Percentiles rank a stretch among this genome's conserved stretches.
These are phyloP conservation scores for Beauveria sp. DNA, from an alignment of 2,329 filamentous ascomycete genomes.

Conservation along the genomic window DNA sequence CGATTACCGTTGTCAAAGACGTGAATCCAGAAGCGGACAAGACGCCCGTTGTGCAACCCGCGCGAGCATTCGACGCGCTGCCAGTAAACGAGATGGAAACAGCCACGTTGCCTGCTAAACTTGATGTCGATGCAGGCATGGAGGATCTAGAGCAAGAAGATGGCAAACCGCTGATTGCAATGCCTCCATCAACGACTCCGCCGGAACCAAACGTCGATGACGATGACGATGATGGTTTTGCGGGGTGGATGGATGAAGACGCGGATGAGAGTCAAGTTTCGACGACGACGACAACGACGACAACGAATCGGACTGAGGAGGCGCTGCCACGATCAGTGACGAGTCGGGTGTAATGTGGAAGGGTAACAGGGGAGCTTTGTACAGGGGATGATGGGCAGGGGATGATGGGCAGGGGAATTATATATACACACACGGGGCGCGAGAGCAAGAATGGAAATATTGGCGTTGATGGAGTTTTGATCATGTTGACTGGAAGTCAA, in stretches of 20 bases:
- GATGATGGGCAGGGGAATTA: no score
- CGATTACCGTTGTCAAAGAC: not conserved
- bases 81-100: not conserved
- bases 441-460: not conserved
- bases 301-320: not conserved
- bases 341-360: not conserved
- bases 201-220: conserved; percentile 12
- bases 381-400: not conserved
- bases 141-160: not conserved
- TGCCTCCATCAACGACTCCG: conserved; percentile 11
- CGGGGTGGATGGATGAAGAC: conserved; percentile 21
- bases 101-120: not conserved
- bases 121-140: not conserved
- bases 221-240: conserved; percentile 20
- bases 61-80: not conserved
- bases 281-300: conserved; percentile 15
- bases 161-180: conserved; percentile 9
- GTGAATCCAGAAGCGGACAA: not conserved
- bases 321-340: not conserved
- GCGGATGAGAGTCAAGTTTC: not conserved
- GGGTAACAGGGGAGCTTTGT: not conserved
- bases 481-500: no score
- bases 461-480: not conserved
- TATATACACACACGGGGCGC: not conserved
- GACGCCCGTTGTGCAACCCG: not conserved